Conservation (phyloP, 23 red algal genomes). For the Porphyridium purpureum region DNA sequence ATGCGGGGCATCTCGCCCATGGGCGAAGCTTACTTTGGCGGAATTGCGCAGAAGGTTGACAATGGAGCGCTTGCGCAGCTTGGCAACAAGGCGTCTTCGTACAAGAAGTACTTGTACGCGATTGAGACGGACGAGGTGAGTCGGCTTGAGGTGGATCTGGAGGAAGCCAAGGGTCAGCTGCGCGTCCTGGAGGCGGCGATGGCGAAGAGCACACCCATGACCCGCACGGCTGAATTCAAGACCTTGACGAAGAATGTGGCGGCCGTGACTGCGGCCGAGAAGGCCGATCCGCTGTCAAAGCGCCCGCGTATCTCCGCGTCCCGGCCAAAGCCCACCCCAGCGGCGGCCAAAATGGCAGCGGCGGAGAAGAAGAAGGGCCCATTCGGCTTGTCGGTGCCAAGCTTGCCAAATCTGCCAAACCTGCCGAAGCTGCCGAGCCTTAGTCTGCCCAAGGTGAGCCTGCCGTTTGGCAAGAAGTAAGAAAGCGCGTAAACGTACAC, state of each 20-base stretch:
- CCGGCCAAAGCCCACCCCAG: neutral
- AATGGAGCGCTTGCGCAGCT: constrained; percentile 15
- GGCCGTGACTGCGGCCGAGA: neutral
- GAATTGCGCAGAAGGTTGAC: constrained; percentile 9
- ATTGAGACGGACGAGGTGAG: constrained; percentile 40
- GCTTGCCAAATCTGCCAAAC: constrained; percentile 7
- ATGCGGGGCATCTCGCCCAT: constrained; percentile 19
- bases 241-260: constrained; percentile 4
- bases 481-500: neutral
- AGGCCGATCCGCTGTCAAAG: neutral
- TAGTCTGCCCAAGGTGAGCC: constrained; percentile 7
- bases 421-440: constrained; percentile 22
- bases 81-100: constrained; percentile 26
- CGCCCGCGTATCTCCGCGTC: constrained; percentile 10
- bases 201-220: constrained; percentile 11
- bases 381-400: constrained; percentile 9
- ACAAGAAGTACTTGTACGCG: constrained; percentile 16
- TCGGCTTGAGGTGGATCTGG: constrained; percentile 26
- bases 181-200: constrained; percentile 29
- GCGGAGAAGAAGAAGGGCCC: neutral
- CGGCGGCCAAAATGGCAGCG: constrained; percentile 2
- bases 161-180: constrained; percentile 23
- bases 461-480: constrained; percentile 33
- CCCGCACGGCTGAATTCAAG: constrained; percentile 2
- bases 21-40: constrained; percentile 30